These are phyloP conservation scores for Trichoderma simmonsii DNA, from an alignment of 2,329 filamentous ascomycete species.

Conservation along the genomic window DNA sequence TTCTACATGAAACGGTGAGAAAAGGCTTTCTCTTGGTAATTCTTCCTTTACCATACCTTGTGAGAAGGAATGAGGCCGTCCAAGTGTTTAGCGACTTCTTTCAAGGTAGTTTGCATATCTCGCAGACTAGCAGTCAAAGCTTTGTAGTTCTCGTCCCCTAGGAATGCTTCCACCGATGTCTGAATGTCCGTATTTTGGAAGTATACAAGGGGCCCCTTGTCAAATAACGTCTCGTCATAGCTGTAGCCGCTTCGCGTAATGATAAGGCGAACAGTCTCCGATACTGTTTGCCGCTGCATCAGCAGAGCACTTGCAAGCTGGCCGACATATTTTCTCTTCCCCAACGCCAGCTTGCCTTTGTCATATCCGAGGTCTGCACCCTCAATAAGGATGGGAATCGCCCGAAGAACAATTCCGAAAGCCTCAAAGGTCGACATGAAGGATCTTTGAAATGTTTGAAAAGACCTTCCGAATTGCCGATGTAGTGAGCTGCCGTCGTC, in stretches of 20 bases:
- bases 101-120: neutral
- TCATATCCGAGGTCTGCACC: no score
- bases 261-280: neutral
- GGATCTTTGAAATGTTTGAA: neutral
- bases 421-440: conserved; percentile 11
- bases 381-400: conserved; percentile 7
- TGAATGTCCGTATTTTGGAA: neutral
- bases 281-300: neutral
- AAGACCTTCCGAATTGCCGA: no score
- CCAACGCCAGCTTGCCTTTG: neutral
- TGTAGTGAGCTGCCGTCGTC: no score
- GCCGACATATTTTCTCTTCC: conserved; percentile 7
- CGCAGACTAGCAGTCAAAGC: neutral
- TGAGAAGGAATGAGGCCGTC: conserved; percentile 6
- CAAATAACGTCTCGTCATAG: neutral
- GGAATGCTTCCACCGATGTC: neutral
- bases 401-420: conserved; percentile 2
- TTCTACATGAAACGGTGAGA: neutral
- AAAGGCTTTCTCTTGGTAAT: neutral
- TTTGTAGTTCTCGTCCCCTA: conserved; percentile 4
- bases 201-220: conserved; percentile 1
- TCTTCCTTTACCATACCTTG: neutral
- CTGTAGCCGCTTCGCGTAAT: neutral
- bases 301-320: conserved; percentile 11
- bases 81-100: neutral